phyloP scores from a whole-genome alignment of 1,284 basidiomycete species.

The Sutorius eximius region DNA sequence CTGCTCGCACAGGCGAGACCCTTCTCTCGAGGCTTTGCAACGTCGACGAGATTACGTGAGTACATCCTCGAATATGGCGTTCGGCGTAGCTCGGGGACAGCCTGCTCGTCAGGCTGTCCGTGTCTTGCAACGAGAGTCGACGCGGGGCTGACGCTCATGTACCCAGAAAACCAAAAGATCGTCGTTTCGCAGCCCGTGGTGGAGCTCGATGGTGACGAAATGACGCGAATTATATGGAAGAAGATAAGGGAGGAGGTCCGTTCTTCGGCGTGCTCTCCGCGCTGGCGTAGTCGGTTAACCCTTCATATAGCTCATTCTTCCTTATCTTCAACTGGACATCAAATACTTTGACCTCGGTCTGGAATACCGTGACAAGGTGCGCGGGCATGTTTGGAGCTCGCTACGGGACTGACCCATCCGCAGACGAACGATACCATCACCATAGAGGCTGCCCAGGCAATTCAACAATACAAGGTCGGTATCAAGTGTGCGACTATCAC shows the following conservation, averaged over 20 bases:
- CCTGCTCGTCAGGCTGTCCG: background rate
- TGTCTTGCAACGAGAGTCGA: background rate
- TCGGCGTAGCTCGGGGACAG: conserved; percentile 3
- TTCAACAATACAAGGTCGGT: conserved; percentile 86
- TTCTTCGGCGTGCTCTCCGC: conserved; percentile 9
- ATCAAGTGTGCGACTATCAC: conserved; percentile 99
- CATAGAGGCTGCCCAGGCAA: conserved; percentile 90
- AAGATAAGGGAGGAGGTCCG: conserved; percentile 93
- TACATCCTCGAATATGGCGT: conserved; percentile 10
- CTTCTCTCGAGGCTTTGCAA: conserved; percentile 30
- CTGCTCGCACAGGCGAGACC: conserved; percentile 25
- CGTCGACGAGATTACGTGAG: conserved; percentile 32
- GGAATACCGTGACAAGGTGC: conserved; percentile 84
- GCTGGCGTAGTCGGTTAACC: background rate
- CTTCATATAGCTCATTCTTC: conserved; percentile 80
- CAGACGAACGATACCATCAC: conserved; percentile 95
- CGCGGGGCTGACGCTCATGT: conserved; percentile 7
- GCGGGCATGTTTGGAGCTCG: conserved; percentile 21
- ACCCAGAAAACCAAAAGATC: conserved; percentile 56
- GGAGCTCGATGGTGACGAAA: conserved; percentile 96
- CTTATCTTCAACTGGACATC: conserved; percentile 93
- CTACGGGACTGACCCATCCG: background rate
- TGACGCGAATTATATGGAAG: conserved; percentile 99
- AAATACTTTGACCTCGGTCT: conserved; percentile 98
- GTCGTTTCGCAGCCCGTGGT: conserved; percentile 90